Percentiles rank a stretch among this genome's conserved stretches.
Evolutionary conservation across 352 stramenopile species (phyloP).

Genomic region (Pythium dissotocum): DNA sequence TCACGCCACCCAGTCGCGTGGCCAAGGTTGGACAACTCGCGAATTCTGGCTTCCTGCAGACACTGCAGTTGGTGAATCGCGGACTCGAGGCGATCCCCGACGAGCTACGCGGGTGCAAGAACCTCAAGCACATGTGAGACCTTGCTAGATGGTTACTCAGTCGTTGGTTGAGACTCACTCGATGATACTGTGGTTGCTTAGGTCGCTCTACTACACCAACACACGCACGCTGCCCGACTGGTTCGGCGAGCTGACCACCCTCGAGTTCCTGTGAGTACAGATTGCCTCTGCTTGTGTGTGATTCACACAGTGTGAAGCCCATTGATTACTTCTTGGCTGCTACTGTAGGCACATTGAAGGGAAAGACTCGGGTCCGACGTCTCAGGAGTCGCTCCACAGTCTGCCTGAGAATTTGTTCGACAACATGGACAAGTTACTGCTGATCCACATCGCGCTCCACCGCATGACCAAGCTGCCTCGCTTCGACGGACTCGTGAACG

Average conservation of each 20-base stretch:
- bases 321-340: not conserved
- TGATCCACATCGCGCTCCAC: constrained; percentile 37
- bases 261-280: constrained; percentile 37
- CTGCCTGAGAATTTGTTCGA: constrained; percentile 33
- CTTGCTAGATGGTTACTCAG: too few species aligned
- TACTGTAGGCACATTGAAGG: constrained; percentile 32
- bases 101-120: constrained; percentile 28
- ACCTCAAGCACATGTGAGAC: constrained; percentile 41
- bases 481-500: constrained; percentile 28
- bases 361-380: constrained; percentile 18
- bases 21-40: constrained; percentile 30
- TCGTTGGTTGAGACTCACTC: too few species aligned
- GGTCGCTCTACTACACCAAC: constrained; percentile 35
- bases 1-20: constrained; percentile 20
- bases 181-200: constrained; percentile 2
- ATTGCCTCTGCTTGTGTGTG: not conserved
- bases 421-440: constrained; percentile 32
- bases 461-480: constrained; percentile 25
- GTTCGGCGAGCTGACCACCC: constrained; percentile 29
- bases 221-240: constrained; percentile 30
- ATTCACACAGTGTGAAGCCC: not conserved
- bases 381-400: constrained; percentile 13
- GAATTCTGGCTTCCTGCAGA: constrained; percentile 32
- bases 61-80: constrained; percentile 39
- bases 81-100: constrained; percentile 25